These are phyloP conservation scores for Coniochaeta hoffmannii DNA, from an alignment of 2,329 filamentous ascomycete species.

Conservation along the genomic window DNA sequence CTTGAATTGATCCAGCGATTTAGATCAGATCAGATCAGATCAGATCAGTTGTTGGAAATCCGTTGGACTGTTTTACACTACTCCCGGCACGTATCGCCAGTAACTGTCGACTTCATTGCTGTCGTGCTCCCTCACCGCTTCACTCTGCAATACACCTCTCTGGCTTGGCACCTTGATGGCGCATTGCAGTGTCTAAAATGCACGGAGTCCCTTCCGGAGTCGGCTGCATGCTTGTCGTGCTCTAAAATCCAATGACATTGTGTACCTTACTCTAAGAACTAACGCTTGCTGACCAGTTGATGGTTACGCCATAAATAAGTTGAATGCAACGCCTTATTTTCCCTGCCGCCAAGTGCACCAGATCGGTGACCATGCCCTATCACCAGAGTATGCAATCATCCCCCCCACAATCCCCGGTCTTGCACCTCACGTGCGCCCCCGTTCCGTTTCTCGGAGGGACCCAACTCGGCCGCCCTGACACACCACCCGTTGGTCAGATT, in stretches of 20 bases:
- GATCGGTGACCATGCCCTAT: slow-evolving; percentile 2
- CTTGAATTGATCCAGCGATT: too few relatives aligned
- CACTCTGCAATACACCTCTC: neutral
- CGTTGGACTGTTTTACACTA: too few relatives aligned
- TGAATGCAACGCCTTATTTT: neutral
- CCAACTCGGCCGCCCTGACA: neutral
- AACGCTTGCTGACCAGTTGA: slow-evolving; percentile 4
- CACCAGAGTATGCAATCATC: too few relatives aligned
- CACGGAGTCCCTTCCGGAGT: neutral
- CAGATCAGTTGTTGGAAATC: too few relatives aligned
- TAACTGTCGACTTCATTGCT: neutral
- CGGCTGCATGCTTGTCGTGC: neutral
- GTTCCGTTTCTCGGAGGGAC: neutral
- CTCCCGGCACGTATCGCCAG: too few relatives aligned
- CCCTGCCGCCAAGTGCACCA: neutral
- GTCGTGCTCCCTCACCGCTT: neutral
- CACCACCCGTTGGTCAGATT: neutral
- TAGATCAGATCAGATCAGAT: too few relatives aligned
- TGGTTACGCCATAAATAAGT: neutral
- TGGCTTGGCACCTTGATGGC: neutral
- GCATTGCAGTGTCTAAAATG: neutral
- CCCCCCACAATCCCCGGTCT: neutral
- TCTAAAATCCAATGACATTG: neutral
- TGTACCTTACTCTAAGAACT: neutral
- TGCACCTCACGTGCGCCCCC: neutral